These are phyloP conservation scores for Hamamelis virginiana DNA, from an alignment of 164 flowering plant genomes.

Conservation along the genomic window DNA sequence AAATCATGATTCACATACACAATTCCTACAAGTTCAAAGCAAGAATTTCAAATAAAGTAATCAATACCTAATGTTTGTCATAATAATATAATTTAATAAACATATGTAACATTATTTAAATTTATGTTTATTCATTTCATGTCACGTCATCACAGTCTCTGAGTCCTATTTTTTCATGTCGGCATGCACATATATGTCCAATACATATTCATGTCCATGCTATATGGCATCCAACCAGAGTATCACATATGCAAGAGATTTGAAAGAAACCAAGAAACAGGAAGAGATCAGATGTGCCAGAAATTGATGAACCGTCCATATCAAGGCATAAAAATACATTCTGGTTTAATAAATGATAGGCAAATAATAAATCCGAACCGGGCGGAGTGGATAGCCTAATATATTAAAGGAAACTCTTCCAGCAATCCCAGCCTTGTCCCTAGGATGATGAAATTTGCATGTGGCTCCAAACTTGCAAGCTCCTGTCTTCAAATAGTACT, in stretches of 20 bases:
- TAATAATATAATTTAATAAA: no score
- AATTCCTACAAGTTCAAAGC: no score
- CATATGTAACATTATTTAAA: no score
- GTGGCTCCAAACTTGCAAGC: constrained; percentile 97
- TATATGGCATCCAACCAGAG: not conserved
- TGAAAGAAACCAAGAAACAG: not conserved
- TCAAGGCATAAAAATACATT: constrained; percentile 4
- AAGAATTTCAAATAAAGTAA: no score
- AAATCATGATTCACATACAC: no score
- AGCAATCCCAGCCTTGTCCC: constrained; percentile 89
- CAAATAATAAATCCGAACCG: constrained; percentile 49
- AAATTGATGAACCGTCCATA: constrained; percentile 5
- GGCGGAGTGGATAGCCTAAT: constrained; percentile 94
- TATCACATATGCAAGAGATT: not conserved
- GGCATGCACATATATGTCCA: no score
- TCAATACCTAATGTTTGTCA: no score
- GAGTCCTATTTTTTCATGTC: no score
- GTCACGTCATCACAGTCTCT: no score
- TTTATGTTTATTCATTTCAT: no score
- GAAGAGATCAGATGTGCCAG: not conserved
- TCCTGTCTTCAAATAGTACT: constrained; percentile 95
- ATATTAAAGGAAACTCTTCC: constrained; percentile 78
- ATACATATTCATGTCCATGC: no score
- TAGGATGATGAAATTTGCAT: constrained; percentile 98
- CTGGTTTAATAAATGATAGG: constrained; percentile 3